Evolutionary conservation across 2,329 filamentous ascomycete species (phyloP), one percentile per base, ranked within the genome.

Genomic region (Trichoderma breve): DNA sequence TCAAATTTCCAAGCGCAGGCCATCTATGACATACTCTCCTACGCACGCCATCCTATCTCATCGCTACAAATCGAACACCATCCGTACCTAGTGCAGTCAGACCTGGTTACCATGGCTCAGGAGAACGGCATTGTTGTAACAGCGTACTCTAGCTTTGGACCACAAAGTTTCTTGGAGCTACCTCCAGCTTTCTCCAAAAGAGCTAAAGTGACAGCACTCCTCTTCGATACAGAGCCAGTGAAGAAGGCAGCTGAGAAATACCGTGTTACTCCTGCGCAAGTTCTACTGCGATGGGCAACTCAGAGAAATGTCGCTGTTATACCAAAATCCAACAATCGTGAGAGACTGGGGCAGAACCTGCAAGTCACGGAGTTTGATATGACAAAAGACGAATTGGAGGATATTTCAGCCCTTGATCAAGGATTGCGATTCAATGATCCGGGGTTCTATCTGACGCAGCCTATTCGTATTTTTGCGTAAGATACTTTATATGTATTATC

Each of bases 1-100:
- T 91, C 88, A 84, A 96, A 96, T 86, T 95, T 94, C 88, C 86
- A 85, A 76, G 84, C 84, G 21, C 84, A 86, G 75, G 82, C 87
- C 30, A 79, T 92, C 72, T 86, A 90, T 80, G 88, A 91, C 79
- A 82, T 91, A 64, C 82, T 89, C 75, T 84, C 86, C 68, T 90
- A 91, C 80, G 88, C 88, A 66, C 84, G 84, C 68, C 74, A 83
- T 86, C 79, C 82, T 82, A 58, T 87, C 51, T 62, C 58, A 7
- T 62, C 58, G 21, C 86, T 92, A 26, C 90, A 92, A 83, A 89
- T 92, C 80, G 90, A 92, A 82, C 89, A 91, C 81, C 90, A 92
- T 82, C 90, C 90, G 6, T 91, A 91, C 83, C 86, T 91, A 68
- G 86, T 86, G 43, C 90, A 92, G 82, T 80, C 83, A 61, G 82